Conservation (phyloP, 2,329 filamentous ascomycete genomes). For the Daldinia eschscholtzii region DNA sequence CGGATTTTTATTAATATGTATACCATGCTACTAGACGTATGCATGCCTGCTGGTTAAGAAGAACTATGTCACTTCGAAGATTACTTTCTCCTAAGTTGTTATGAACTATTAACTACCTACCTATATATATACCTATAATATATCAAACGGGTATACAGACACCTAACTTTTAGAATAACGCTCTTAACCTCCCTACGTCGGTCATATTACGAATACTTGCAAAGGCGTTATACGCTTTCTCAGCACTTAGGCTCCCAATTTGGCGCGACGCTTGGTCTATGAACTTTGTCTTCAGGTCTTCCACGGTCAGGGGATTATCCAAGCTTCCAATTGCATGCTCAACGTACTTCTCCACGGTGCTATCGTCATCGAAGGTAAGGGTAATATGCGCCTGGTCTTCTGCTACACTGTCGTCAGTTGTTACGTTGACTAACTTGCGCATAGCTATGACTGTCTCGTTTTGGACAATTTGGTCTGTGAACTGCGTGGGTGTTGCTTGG, state of each 20-base stretch:
- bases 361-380: constrained; percentile 55
- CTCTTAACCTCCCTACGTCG: constrained; percentile 47
- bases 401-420: constrained; percentile 55
- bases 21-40: too few relatives aligned
- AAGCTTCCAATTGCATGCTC: constrained; percentile 64
- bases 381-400: constrained; percentile 56
- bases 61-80: too few relatives aligned
- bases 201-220: constrained; percentile 51
- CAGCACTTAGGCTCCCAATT: constrained; percentile 55
- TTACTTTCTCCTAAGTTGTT: too few relatives aligned
- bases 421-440: constrained; percentile 61
- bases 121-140: too few relatives aligned
- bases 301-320: constrained; percentile 61
- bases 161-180: constrained; percentile 28
- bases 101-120: background rate
- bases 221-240: constrained; percentile 53
- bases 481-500: constrained; percentile 64
- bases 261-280: constrained; percentile 60
- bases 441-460: constrained; percentile 57
- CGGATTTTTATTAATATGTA: too few relatives aligned
- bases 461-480: constrained; percentile 62
- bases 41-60: too few relatives aligned
- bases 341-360: constrained; percentile 59
- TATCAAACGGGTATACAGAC: too few relatives aligned
- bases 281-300: constrained; percentile 63